Evolutionary conservation across 768 basidiomycete genomes (phyloP).

Genomic region (Suillus placidus): DNA sequence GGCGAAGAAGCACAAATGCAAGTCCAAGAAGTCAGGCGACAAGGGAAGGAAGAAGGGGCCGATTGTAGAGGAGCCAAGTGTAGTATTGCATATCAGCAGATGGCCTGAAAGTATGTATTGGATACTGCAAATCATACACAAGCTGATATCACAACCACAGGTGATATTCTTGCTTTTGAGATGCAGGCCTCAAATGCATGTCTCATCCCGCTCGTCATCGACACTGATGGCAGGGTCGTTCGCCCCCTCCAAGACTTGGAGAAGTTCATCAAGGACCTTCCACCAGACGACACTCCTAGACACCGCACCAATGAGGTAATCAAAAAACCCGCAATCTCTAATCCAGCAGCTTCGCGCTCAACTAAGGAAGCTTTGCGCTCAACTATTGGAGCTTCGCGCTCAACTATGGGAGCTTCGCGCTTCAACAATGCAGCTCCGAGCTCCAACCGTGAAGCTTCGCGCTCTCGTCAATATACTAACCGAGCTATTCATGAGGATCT

Average conservation of each 20-base stretch:
- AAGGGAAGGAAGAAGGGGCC: not conserved
- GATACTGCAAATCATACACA: not conserved
- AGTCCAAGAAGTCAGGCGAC: not conserved
- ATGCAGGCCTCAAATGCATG: not conserved
- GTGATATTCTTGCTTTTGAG: conserved; percentile 2
- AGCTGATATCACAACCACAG: not conserved
- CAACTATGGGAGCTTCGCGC: not conserved
- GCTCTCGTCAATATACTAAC: not conserved
- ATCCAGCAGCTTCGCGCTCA: not conserved
- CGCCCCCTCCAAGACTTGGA: not conserved
- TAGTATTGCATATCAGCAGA: not conserved
- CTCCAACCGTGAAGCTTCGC: not conserved
- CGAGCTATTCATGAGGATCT: not conserved
- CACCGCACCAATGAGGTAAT: not conserved
- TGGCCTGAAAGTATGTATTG: not conserved
- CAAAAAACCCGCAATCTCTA: not conserved
- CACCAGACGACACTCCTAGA: not conserved
- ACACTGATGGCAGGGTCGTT: not conserved
- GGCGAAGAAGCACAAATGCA: not conserved
- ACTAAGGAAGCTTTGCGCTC: not conserved
- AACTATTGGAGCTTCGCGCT: too few relatives aligned
- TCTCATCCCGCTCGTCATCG: not conserved
- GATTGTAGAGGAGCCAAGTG: not conserved
- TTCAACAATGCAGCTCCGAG: not conserved
- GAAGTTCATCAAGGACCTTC: not conserved